Evolutionary conservation across 2,329 filamentous ascomycete species (phyloP), one percentile per base, ranked within the genome.

Genomic region (Colletotrichum spaethianum): DNA sequence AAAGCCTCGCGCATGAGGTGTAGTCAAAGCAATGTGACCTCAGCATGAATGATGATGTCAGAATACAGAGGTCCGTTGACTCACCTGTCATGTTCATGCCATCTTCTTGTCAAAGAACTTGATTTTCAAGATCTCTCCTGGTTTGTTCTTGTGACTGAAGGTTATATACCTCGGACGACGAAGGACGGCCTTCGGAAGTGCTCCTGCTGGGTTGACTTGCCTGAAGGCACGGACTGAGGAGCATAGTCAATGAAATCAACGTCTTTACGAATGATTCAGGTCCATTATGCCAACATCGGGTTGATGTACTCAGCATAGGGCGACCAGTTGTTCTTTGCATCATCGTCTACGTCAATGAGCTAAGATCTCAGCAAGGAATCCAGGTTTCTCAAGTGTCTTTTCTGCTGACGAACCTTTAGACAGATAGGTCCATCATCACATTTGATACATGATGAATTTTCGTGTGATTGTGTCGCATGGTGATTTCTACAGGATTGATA

Each of bases 41-140:
- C 2, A 26, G 63, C 63, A 71, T 71, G 63, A 62, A 46, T 8
- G 16, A 57, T 63, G 57, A 69, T 69, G 64, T 69, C 69, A 70
- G 28, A 16, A 33, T 52, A 33, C 55, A 23, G 31, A 53, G 36
- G 16, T 31, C 42, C 28, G 40, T 12, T 60, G 28, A 50, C 20
- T 28, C 9, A 36, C n/a, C 23, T 26, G 44, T 40, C 69, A 53
- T 12, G 42, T 63, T 63, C 57, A 69, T 72, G 69, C 38, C 69
- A 63, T 38, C 26, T 63, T 40, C 23, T 59, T 59, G 52, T 44
- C 64, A 42, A 59, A 28, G 36, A 52, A 59, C 20, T 7, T 40
- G 36, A 8, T 9, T 50, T 18, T 2, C 6, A 31, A 28, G 31
- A 40, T 11, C 26, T 36, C 5, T 53, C 53, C 26, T 8, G 26